These are phyloP conservation scores for Sporothrix pallida DNA, from an alignment of 2,329 filamentous ascomycete genomes.

Conservation along the genomic window DNA sequence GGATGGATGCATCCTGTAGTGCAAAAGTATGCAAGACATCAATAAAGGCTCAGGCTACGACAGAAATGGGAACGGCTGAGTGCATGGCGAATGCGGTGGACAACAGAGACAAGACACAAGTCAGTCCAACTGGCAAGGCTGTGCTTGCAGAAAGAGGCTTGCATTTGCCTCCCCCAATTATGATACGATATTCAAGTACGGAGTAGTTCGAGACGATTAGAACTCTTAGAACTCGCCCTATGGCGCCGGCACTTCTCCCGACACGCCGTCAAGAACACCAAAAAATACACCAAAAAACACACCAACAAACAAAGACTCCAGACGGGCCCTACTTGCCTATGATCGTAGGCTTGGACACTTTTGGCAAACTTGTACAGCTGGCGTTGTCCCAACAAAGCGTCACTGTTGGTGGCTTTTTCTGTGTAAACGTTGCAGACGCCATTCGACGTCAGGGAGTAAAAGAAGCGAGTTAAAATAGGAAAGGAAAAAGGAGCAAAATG, in stretches of 20 bases:
- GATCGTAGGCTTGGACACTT: not conserved
- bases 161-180: not conserved
- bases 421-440: slow-evolving; percentile 15
- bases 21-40: not conserved
- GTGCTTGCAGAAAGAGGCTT: slow-evolving; percentile 19
- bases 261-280: not conserved
- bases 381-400: no score
- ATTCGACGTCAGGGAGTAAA: not conserved
- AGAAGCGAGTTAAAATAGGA: not conserved
- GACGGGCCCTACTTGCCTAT: not conserved
- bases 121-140: not conserved
- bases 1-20: not conserved
- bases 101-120: not conserved
- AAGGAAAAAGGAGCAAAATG: no score
- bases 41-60: not conserved
- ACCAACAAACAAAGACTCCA: no score
- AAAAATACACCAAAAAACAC: no score
- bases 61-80: slow-evolving; percentile 18
- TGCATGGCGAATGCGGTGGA: not conserved
- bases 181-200: slow-evolving; percentile 6
- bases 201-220: not conserved
- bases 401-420: not conserved
- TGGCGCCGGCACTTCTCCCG: slow-evolving; percentile 3
- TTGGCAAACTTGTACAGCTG: not conserved
- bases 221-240: not conserved